A percentile compares a stretch with the other conserved stretches of the same genome.
These are phyloP conservation scores for Alliaria petiolata DNA, from an alignment of 345 rosid species.

Conservation along the genomic window DNA sequence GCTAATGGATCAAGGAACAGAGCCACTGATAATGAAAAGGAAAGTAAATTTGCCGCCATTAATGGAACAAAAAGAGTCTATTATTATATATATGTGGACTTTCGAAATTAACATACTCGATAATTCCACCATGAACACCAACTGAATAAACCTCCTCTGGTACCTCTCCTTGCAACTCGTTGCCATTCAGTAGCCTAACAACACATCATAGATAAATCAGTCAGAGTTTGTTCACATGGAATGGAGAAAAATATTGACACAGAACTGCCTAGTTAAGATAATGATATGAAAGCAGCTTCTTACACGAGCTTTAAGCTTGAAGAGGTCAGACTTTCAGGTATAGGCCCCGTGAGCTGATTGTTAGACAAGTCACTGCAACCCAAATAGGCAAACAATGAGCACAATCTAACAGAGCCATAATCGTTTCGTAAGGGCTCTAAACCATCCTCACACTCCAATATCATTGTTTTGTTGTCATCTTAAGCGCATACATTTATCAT, in stretches of 20 bases:
- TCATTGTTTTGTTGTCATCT: background rate
- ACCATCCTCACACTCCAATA: background rate
- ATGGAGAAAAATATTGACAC: background rate
- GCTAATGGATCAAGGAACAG: background rate
- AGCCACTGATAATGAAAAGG: background rate
- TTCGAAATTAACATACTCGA: constrained; percentile 53
- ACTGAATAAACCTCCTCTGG: constrained; percentile 82
- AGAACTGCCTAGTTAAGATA: too few relatives aligned
- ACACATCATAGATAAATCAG: constrained; percentile 2
- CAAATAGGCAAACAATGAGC: constrained; percentile 16
- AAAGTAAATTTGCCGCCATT: background rate
- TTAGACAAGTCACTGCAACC: constrained; percentile 75
- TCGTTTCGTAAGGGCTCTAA: background rate
- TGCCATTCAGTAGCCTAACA: constrained; percentile 62
- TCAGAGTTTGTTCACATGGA: background rate
- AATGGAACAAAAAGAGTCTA: background rate
- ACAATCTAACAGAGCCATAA: background rate
- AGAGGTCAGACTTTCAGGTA: constrained; percentile 74
- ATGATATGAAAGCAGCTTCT: constrained; percentile 6
- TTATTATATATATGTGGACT: constrained; percentile 1
- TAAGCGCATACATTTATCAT: background rate
- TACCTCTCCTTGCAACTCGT: constrained; percentile 75
- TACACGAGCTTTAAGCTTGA: constrained; percentile 78
- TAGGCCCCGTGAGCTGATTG: constrained; percentile 74
- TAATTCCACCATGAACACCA: constrained; percentile 90